Percentiles rank a stretch among this genome's conserved stretches.
phyloP scores from a whole-genome alignment of 441 rosid genomes.

The Gossypium lobatum region DNA sequence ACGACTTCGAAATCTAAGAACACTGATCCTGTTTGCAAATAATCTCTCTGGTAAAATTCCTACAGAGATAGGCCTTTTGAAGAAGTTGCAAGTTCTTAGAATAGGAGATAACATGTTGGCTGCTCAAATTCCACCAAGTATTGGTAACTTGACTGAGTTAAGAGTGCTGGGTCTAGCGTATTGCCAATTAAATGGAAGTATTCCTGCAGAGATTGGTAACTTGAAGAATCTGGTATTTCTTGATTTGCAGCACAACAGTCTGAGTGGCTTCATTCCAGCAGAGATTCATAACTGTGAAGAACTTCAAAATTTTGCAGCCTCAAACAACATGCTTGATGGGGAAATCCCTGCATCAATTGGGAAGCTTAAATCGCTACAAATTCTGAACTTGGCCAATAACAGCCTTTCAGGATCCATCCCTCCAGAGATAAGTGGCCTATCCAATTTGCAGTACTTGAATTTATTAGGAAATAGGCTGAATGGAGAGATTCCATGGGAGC shows the following conservation, averaged over 20 bases:
- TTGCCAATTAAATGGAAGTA: conserved; percentile 69
- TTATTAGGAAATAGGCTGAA: conserved; percentile 49
- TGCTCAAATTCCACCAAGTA: conserved; percentile 47
- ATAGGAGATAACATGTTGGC: conserved; percentile 58
- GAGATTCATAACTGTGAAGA: conserved; percentile 43
- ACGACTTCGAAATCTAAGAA: conserved; percentile 56
- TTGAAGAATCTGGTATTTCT: conserved; percentile 46
- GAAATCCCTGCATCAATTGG: conserved; percentile 51
- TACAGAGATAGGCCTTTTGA: conserved; percentile 50
- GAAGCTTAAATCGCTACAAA: conserved; percentile 43
- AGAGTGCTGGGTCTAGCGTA: conserved; percentile 53
- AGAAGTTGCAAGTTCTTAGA: conserved; percentile 55
- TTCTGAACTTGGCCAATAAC: conserved; percentile 70
- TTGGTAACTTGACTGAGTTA: conserved; percentile 60
- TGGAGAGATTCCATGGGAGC: conserved; percentile 54
- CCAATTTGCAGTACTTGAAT: conserved; percentile 52
- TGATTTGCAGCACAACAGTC: conserved; percentile 50
- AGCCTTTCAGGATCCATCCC: conserved; percentile 63
- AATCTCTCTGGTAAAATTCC: conserved; percentile 65
- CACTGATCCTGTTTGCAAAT: conserved; percentile 59
- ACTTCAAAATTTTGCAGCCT: conserved; percentile 49
- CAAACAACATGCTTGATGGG: conserved; percentile 68
- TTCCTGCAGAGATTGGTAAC: conserved; percentile 63
- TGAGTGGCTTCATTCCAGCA: conserved; percentile 57
- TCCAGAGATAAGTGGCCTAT: conserved; percentile 46